Percentiles rank a stretch among this genome's conserved stretches.
These are phyloP conservation scores for Salix dunnii DNA, from an alignment of 345 rosid genomes.

Conservation along the genomic window DNA sequence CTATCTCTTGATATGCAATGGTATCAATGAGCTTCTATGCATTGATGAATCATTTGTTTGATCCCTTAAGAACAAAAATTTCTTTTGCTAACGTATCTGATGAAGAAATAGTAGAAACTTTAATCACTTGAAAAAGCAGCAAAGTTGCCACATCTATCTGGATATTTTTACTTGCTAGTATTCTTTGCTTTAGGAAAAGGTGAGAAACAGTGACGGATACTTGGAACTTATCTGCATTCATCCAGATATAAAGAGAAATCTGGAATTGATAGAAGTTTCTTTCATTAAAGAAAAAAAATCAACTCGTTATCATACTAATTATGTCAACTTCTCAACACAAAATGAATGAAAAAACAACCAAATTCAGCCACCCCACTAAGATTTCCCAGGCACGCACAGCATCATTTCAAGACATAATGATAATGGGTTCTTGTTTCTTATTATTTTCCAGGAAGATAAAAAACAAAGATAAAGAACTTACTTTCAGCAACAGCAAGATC, in stretches of 20 bases:
- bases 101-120: background rate
- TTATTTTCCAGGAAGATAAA: background rate
- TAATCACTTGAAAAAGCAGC: background rate
- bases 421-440: background rate
- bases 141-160: background rate
- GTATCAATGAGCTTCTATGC: background rate
- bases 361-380: background rate
- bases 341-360: background rate
- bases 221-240: too few species aligned
- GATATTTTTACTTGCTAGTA: background rate
- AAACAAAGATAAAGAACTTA: constrained; percentile 28
- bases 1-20: background rate
- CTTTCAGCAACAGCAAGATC: constrained; percentile 58
- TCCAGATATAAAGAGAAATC: background rate
- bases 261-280: background rate
- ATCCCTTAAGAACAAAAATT: background rate
- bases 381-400: background rate
- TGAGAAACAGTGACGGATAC: background rate
- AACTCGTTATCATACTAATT: background rate
- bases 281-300: background rate
- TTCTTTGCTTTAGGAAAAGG: background rate
- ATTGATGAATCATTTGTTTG: background rate
- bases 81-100: too few species aligned
- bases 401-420: background rate
- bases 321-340: background rate